Evolutionary conservation across 805 yeast species (phyloP), one percentile per base, ranked within the genome.

Genomic region (Metschnikowia noctiluminum): DNA sequence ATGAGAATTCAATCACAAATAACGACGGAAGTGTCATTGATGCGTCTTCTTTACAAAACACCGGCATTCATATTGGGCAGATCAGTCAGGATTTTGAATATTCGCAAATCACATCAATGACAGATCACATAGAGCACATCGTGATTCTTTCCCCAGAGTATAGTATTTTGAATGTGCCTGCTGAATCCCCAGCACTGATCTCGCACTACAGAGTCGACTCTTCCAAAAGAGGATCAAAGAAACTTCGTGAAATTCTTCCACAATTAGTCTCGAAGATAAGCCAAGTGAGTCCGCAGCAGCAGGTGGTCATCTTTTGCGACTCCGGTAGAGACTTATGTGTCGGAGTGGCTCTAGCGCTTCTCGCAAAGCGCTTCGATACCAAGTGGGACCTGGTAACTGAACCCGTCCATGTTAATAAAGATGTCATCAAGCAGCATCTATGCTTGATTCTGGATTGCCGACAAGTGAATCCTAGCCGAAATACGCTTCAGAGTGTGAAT

Each of bases 381-480:
- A 60, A 69, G 0, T 83, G 87, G 79, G 35, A 50, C 1, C 56
- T 49, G 0, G 46, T 56, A 0, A 42, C 41, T 0, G 31, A 9
- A 15, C 55, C 37, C 30, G 57, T 42, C 27, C 69, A 38, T 54
- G 54, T 70, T 0, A 71, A 76, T 27, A 86, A 86, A 59, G 80
- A 74, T 28, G 62, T 71, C 8, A 76, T 87, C 13, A 76, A 81
- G 48, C 74, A 74, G 49, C 83, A 85, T 46, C 65, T 89, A 30
- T 77, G 81, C 2, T 62, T 62, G 40, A 57, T 89, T 3, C 70
- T 77, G 14, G 65, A 74, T 2, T 62, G 68, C 7, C 62, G 77
- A n/a, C 78, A 75, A 37, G 79, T 79, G 5, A 86, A 88, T 51
- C 96, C 96, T 0, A 82, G 90, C 47, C 70, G 96, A 43, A 82